Conservation (phyloP, 495 filamentous ascomycete species). For the Tuber umbilicatum region DNA sequence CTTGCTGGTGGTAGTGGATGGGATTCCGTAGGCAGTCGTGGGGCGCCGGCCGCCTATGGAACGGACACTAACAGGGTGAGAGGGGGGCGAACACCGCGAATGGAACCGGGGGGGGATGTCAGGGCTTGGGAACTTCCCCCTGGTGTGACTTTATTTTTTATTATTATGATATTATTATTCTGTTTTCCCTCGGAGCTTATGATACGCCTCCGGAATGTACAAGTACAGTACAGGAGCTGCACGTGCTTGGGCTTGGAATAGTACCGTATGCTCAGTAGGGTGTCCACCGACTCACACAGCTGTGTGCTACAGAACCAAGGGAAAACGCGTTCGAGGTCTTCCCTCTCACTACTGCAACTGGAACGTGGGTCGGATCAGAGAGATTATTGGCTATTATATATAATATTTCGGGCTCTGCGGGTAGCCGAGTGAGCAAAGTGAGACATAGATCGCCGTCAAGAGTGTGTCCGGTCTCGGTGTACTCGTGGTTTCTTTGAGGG, state of each 20-base stretch:
- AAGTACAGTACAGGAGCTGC: too few species aligned
- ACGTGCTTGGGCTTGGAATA: background rate
- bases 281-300: background rate
- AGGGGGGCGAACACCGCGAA: background rate
- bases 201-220: background rate
- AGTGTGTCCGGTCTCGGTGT: background rate
- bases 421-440: background rate
- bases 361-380: conserved; percentile 2
- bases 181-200: background rate
- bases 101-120: background rate
- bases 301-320: background rate
- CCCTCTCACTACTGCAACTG: background rate
- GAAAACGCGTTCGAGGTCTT: background rate
- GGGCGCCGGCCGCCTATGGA: background rate
- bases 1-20: background rate
- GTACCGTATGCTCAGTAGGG: background rate
- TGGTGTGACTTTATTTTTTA: background rate
- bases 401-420: background rate
- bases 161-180: background rate
- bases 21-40: background rate
- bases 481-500: background rate
- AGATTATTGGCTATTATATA: background rate
- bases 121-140: background rate
- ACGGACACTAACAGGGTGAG: background rate
- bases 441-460: background rate